Evolutionary conservation across 1,139 yeast genomes (phyloP).

Genomic region (Diutina sp.): DNA sequence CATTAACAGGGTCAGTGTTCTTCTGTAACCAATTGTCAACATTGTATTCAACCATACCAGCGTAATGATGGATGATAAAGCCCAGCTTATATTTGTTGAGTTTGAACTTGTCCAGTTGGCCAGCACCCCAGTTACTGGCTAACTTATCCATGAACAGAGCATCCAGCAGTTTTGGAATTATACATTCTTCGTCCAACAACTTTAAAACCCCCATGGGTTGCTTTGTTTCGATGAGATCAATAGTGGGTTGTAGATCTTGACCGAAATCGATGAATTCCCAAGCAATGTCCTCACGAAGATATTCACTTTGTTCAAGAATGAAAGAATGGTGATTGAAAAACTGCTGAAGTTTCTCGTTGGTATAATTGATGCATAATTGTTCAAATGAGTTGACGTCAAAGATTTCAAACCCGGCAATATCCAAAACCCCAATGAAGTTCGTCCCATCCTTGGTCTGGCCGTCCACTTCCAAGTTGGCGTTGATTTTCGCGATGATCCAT

Average conservation of each 20-base stretch:
- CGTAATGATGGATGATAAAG: slow-evolving; percentile 82
- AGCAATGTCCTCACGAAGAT: slow-evolving; percentile 80
- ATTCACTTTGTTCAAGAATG: slow-evolving; percentile 92
- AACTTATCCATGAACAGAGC: slow-evolving; percentile 73
- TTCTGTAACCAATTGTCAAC: slow-evolving; percentile 91
- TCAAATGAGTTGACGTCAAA: slow-evolving; percentile 88
- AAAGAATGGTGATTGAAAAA: slow-evolving; percentile 97
- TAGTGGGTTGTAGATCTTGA: slow-evolving; percentile 90
- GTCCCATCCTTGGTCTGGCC: slow-evolving; percentile 6
- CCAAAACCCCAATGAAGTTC: slow-evolving; percentile 83
- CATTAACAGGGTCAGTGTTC: slow-evolving; percentile 88
- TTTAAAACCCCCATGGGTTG: slow-evolving; percentile 82
- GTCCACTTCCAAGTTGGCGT: slow-evolving; percentile 37
- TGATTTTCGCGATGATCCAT: slow-evolving; percentile 63
- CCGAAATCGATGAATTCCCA: slow-evolving; percentile 98
- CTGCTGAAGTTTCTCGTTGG: slow-evolving; percentile 93
- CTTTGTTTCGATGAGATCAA: slow-evolving; percentile 73
- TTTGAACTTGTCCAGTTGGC: slow-evolving; percentile 45
- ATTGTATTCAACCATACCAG: slow-evolving; percentile 87
- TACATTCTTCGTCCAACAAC: slow-evolving; percentile 87
- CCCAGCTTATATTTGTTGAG: slow-evolving; percentile 61
- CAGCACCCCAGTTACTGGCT: slow-evolving; percentile 46
- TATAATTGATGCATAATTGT: slow-evolving; percentile 90
- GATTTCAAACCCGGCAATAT: slow-evolving; percentile 96
- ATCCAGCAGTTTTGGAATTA: slow-evolving; percentile 86